Evolutionary conservation across 2,329 filamentous ascomycete genomes (phyloP), one percentile per base, ranked within the genome.

Genomic region (Massarina eburnea): DNA sequence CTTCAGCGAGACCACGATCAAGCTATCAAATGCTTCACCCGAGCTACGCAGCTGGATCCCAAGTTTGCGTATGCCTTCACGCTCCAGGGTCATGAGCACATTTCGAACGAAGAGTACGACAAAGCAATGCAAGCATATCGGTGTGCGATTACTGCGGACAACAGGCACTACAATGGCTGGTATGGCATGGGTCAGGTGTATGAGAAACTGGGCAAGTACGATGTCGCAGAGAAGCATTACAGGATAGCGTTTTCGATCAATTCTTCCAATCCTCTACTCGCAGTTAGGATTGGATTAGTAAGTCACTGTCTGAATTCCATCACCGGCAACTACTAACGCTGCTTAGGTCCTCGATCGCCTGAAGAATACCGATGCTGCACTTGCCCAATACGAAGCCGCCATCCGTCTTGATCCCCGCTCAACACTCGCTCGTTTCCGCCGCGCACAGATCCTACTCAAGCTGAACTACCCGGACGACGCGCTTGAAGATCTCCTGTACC

Each of bases 101-200:
- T 97, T 35, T 83, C 89, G 27, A 97, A 96, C 57, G 95, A 99
- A 71, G 95, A 99, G 68, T 96, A 94, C 63, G 92, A 97, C 66
- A 96, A 96, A 67, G 94, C 94, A 0, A 80, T 96, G 35, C 83
- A 85, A 30, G 86, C 90, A 2, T 99, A 96, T 70, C 84, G 95
- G 26, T 83, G 86, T 42, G 91, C 90, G 1, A 88, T 99, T 56
- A 82, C 85, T 35, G 90, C 89, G 1, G 91, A 99, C 62, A 84
- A 82, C 44, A 84, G 92, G 17, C 92, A 96, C 67, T 99, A 97
- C 75, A 96, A 96, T 65, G 94, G 92, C n/a, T 97, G 95, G 82
- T 99, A 97, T 67, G 94, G 94, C 17, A 71, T 86, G n/a, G 83
- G 81, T 7, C 79, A 75, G 27, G 91, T 96, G 1, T 94, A 92